These are phyloP conservation scores for Phytophthora sp. DNA, from an alignment of 352 stramenopile genomes.

Conservation along the genomic window DNA sequence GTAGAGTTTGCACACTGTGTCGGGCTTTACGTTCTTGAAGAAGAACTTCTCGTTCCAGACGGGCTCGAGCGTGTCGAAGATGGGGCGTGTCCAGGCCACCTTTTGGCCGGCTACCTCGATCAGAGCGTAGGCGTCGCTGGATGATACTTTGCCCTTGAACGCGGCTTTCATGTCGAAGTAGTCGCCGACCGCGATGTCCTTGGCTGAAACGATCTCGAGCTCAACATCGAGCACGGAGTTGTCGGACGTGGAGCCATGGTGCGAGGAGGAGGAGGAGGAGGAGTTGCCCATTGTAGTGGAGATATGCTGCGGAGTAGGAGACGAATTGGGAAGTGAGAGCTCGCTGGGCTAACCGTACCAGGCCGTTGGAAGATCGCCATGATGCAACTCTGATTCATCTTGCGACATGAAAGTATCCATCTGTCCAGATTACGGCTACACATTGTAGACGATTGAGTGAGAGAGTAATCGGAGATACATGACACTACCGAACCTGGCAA, in stretches of 20 bases:
- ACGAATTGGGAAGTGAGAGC: slow-evolving; percentile 17
- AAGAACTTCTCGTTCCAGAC: slow-evolving; percentile 51
- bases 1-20: slow-evolving; percentile 45
- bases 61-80: slow-evolving; percentile 43
- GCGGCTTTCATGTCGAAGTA: slow-evolving; percentile 32
- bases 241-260: slow-evolving; percentile 3
- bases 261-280: slow-evolving; percentile 25
- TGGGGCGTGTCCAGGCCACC: slow-evolving; percentile 44
- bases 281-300: slow-evolving; percentile 30
- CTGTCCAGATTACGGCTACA: slow-evolving; percentile 21
- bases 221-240: slow-evolving; percentile 41
- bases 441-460: slow-evolving; percentile 5
- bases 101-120: slow-evolving; percentile 45
- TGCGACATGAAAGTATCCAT: slow-evolving; percentile 38
- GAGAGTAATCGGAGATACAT: too few species aligned
- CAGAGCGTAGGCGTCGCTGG: slow-evolving; percentile 46
- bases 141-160: slow-evolving; percentile 37
- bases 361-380: slow-evolving; percentile 17
- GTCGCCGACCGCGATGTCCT: slow-evolving; percentile 42
- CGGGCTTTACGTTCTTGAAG: slow-evolving; percentile 45
- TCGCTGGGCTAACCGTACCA: background rate
- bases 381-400: slow-evolving; percentile 15
- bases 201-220: slow-evolving; percentile 43
- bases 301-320: too few species aligned
- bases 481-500: too few species aligned